Evolutionary conservation across 2,329 filamentous ascomycete species (phyloP).

Genomic region (Cladosporium sp.): DNA sequence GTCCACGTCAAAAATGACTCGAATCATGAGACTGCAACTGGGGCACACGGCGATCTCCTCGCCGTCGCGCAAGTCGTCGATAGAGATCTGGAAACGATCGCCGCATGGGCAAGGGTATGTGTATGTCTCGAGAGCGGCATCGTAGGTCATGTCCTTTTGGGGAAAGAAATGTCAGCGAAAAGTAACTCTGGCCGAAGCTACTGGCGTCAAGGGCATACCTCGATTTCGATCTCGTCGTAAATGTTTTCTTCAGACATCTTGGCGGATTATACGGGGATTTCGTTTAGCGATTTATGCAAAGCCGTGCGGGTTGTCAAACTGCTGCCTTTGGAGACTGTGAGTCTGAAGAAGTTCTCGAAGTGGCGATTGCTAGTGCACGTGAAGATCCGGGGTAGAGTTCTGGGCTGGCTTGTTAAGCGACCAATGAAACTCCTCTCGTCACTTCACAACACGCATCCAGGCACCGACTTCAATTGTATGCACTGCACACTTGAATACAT

Average conservation of each 20-base stretch:
- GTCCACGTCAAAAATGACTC: conserved; percentile 79
- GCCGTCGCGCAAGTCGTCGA: conserved; percentile 79
- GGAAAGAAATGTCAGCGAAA: neutral
- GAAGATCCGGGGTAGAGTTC: conserved; percentile 1
- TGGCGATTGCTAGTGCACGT: neutral
- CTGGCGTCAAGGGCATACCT: conserved; percentile 38
- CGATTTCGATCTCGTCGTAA: conserved; percentile 98
- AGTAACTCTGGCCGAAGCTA: neutral
- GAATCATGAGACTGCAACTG: conserved; percentile 94
- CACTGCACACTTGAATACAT: too few species aligned
- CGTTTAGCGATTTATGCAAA: neutral
- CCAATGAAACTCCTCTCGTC: too few species aligned
- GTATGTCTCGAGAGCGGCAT: conserved; percentile 77
- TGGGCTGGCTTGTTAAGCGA: neutral
- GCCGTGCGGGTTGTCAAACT: neutral
- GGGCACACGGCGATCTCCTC: conserved; percentile 96
- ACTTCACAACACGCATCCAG: too few species aligned
- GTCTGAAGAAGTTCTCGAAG: conserved; percentile 2
- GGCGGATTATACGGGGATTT: neutral
- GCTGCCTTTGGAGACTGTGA: neutral
- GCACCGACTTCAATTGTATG: too few species aligned
- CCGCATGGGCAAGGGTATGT: conserved; percentile 96
- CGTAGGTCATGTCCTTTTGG: conserved; percentile 85
- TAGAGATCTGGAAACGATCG: conserved; percentile 87
- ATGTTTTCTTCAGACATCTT: conserved; percentile 45